phyloP scores from a whole-genome alignment of 1,284 basidiomycete species.

The Irpex sp. region DNA sequence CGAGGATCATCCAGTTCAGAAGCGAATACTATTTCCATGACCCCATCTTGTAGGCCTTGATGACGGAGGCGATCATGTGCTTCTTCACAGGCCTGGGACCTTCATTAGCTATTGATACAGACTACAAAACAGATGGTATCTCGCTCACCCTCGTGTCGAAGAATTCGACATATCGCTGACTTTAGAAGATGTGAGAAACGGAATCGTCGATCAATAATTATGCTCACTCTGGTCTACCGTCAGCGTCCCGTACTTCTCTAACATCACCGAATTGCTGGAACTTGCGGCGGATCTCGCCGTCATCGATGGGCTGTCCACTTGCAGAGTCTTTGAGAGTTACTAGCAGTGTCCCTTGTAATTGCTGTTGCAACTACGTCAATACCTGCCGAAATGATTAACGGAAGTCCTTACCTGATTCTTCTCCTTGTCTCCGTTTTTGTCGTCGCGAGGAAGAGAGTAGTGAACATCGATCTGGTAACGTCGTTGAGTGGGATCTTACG shows the following conservation, averaged over 20 bases:
- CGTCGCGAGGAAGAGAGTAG: constrained; percentile 91
- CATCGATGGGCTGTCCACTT: constrained; percentile 68
- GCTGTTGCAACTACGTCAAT: constrained; percentile 30
- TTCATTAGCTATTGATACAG: constrained; percentile 6
- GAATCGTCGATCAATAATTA: not conserved
- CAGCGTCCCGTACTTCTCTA: constrained; percentile 68
- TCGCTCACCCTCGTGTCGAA: constrained; percentile 77
- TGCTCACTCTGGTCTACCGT: constrained; percentile 69
- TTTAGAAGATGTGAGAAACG: constrained; percentile 25
- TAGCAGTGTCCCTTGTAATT: constrained; percentile 79
- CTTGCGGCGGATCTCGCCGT: constrained; percentile 78
- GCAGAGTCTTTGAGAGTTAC: constrained; percentile 71
- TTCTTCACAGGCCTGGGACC: constrained; percentile 62
- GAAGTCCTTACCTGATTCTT: constrained; percentile 71
- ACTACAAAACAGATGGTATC: not conserved
- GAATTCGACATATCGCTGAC: constrained; percentile 84
- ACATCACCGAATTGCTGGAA: constrained; percentile 91
- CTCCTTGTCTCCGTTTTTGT: constrained; percentile 78
- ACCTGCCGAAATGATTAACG: constrained; percentile 7
- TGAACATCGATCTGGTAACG: constrained; percentile 88
- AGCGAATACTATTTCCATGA: constrained; percentile 84
- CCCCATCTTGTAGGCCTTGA: constrained; percentile 78
- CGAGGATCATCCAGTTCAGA: constrained; percentile 66
- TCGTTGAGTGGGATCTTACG: constrained; percentile 6
- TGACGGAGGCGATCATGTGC: constrained; percentile 81